These are phyloP conservation scores for Fusarium goolgardi DNA, from an alignment of 2,329 filamentous ascomycete genomes.

Conservation along the genomic window DNA sequence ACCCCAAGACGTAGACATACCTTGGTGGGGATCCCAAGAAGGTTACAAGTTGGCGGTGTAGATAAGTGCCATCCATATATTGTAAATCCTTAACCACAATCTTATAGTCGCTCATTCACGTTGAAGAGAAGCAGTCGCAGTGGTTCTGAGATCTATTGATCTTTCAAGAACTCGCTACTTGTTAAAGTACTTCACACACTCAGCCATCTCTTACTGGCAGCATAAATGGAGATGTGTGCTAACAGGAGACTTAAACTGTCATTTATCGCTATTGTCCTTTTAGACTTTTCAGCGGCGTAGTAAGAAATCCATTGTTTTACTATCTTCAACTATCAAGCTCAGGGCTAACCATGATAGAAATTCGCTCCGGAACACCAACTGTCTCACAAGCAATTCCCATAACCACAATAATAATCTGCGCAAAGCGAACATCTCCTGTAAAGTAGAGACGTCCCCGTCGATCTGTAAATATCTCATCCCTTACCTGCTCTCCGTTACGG, in stretches of 20 bases:
- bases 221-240: background rate
- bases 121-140: too few relatives aligned
- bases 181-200: too few relatives aligned
- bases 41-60: constrained; percentile 11
- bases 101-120: background rate
- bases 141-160: too few relatives aligned
- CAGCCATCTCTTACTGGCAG: too few relatives aligned
- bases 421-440: background rate
- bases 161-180: too few relatives aligned
- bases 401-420: background rate
- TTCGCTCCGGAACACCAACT: background rate
- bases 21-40: constrained; percentile 4
- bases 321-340: background rate
- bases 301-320: too few relatives aligned
- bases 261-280: too few relatives aligned
- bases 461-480: background rate
- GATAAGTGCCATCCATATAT: background rate
- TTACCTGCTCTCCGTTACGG: background rate
- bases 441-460: background rate
- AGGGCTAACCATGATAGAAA: background rate
- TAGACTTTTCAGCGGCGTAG: too few relatives aligned
- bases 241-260: too few relatives aligned
- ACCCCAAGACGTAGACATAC: constrained; percentile 23
- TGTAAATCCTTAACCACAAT: background rate
- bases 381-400: background rate